Evolutionary conservation across 345 rosid genomes (phyloP), one percentile per base, ranked within the genome.

Genomic region (Firmiana major): DNA sequence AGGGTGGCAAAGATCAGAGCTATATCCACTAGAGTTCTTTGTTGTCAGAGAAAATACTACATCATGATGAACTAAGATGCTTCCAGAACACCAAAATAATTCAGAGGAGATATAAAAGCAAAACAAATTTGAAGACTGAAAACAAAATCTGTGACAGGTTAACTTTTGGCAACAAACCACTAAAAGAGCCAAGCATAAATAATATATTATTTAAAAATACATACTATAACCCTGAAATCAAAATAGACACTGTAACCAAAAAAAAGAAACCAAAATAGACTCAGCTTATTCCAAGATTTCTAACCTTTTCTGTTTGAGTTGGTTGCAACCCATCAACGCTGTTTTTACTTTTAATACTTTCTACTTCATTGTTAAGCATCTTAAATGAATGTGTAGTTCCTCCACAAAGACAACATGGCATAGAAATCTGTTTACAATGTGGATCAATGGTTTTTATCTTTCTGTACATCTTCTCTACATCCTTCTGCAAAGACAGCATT

Each of bases 391-490:
- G 79, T 73, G 91, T 76, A 73, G 82, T 36, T 83, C 82, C 88
- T 75, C 90, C 83, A 81, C 92, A 90, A 19, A 80, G 57, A 84
- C 78, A 83, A 79, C 96, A 88, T 66, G 87, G 79, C 74, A 81
- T 66, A 69, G 87, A 81, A 73, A 76, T 64, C 43, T 82, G 76
- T 24, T 64, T 84, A 83, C 84, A 82, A 11, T 77, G 77, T 78
- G 79, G 43, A 12, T 79, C 93, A 71, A 78, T 21, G 49, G 89
- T 64, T 55, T 74, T 88, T 75, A 95, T 49, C 79, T 83, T 79
- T 73, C 71, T 81, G 81, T 85, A 87, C 84, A 91, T 84, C 88
- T 69, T 90, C 89, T 85, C 91, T 46, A 93, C 92, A 75, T 96
- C 93, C 80, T 34, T 58, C 98, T 94, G 83, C 78, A 82, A 75